These are phyloP conservation scores for Moringa oleifera DNA, from an alignment of 345 rosid species.

Conservation along the genomic window DNA sequence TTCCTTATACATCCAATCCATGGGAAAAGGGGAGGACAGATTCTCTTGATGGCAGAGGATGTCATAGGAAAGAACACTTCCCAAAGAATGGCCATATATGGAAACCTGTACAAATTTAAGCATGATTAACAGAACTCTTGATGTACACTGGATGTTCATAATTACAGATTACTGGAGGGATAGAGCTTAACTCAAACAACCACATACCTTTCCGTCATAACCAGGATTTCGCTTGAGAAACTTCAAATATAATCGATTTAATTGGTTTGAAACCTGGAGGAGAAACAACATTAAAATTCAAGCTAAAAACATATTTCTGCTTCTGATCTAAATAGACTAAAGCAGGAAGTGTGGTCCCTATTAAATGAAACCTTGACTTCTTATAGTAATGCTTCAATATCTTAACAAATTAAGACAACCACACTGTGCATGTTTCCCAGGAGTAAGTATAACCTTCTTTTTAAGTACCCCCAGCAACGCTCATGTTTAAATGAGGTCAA, in stretches of 20 bases:
- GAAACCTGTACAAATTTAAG: conserved; percentile 54
- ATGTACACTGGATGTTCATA: not conserved
- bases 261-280: conserved; percentile 83
- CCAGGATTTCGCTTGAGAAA: conserved; percentile 85
- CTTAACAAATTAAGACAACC: not conserved
- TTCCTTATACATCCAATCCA: conserved; percentile 64
- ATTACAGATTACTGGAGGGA: conserved; percentile 19
- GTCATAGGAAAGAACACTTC: conserved; percentile 96
- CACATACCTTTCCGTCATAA: conserved; percentile 87
- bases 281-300: not conserved
- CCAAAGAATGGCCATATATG: conserved; percentile 92
- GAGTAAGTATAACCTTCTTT: too few species aligned
- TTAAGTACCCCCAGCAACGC: too few species aligned
- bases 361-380: not conserved
- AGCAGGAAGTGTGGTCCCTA: not conserved
- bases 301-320: too few species aligned
- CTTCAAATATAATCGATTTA: conserved; percentile 68
- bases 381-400: not conserved
- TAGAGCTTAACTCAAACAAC: conserved; percentile 13
- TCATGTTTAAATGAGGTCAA: too few species aligned
- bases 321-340: too few species aligned
- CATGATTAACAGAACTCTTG: conserved; percentile 14
- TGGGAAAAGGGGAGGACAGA: conserved; percentile 75
- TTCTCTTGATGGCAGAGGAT: conserved; percentile 95
- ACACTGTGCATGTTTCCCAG: too few species aligned